Evolutionary conservation across 1,284 basidiomycete species (phyloP), one percentile per base, ranked within the genome.

Genomic region (Rhodotorula glutinis): DNA sequence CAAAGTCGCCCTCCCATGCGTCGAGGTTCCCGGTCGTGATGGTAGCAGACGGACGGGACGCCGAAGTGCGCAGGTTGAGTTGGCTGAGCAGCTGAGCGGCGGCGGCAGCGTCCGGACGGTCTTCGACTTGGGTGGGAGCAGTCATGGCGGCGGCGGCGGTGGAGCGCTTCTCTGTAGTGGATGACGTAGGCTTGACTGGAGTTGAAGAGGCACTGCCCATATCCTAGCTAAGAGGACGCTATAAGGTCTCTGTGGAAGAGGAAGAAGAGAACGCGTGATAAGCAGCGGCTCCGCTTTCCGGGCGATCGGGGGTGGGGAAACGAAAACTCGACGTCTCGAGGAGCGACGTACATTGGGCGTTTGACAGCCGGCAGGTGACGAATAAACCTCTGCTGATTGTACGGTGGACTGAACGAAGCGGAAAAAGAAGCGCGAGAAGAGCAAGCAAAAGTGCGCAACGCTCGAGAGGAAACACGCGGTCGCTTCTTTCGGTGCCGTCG

Each of bases 1-100:
- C 65, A 59, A 75, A 75, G 2, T 62, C 53, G 25, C 64, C 62
- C 30, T 71, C 57, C 75, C 75, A 76, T 5, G 53, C 43, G 1
- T 65, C 55, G 40, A 75, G 52, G 29, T 64, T 56, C 52, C 72
- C 72, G 43, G 53, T 43, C 10, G 73, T 73, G 53, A 75, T 60
- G 27, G 54, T 54, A 3, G 71, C 59, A 5, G 65, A 55, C 2
- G 70, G 66, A 16, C 55, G 53, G 8, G 59, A 47, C 16, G 33
- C 27, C 25, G 40, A 27, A 5, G 46, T 55, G 11, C 65, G 47
- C 21, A 70, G 62, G 19, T 70, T 66, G 53, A 70, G 63, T 17
- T 46, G 49, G 30, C 66, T 65, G 61, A 70, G 66, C 43, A 67
- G 59, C 40, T 69, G 53, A 55, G 60, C 63, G 40, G 70, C 69